These are phyloP conservation scores for Cyclospora cayetanensis DNA, from an alignment of 169 alveolate genomes.

Conservation along the genomic window DNA sequence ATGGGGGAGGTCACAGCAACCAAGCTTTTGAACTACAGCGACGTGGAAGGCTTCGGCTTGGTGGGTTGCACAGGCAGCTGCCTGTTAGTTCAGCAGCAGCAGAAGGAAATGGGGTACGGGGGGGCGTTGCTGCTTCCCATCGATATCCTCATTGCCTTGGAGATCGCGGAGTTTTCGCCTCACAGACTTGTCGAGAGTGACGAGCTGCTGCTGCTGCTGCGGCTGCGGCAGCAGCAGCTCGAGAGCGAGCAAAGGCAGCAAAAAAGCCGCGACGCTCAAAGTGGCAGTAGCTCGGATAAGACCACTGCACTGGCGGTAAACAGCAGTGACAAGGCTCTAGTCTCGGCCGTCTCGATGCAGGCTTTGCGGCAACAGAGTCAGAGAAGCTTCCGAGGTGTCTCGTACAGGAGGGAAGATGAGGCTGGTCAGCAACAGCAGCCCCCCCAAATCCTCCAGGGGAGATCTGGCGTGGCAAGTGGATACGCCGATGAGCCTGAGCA, in stretches of 20 bases:
- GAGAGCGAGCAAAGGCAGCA: neutral
- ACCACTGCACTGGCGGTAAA: neutral
- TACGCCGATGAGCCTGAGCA: neutral
- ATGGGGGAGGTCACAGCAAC: neutral
- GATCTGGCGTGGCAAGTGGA: neutral
- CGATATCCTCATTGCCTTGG: neutral
- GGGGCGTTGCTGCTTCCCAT: neutral
- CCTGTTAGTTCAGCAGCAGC: neutral
- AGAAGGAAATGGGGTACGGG: neutral
- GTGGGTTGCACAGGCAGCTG: neutral
- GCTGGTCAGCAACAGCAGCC: neutral
- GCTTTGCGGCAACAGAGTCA: neutral
- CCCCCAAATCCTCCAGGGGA: neutral
- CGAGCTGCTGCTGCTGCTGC: constrained; percentile 17
- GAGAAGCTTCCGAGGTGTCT: neutral
- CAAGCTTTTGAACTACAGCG: neutral
- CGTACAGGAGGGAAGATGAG: neutral
- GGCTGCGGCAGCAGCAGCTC: neutral
- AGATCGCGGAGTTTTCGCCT: neutral
- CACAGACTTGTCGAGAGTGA: neutral
- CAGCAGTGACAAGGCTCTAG: neutral
- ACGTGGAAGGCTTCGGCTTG: neutral
- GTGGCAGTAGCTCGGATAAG: too few species aligned
- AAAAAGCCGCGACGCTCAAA: too few species aligned
- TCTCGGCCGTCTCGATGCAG: neutral